These are phyloP conservation scores for Leccinum fibrillosum DNA, from an alignment of 768 basidiomycete species.

Conservation along the genomic window DNA sequence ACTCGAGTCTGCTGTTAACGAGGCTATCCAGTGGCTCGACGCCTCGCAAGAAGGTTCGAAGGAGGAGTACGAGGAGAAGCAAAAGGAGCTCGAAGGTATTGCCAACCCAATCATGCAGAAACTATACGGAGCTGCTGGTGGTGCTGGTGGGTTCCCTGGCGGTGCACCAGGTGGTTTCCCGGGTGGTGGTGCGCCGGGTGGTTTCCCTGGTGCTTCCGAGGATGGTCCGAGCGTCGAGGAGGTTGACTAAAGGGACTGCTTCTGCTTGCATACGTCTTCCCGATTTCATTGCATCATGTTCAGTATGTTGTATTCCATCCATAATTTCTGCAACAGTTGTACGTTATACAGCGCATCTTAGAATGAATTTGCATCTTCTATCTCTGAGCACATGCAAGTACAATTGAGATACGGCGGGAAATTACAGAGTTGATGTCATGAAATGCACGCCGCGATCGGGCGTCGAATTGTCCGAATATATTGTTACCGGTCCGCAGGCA, in stretches of 20 bases:
- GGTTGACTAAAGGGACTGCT: constrained; percentile 58
- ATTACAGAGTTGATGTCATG: not conserved
- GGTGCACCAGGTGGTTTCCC: constrained; percentile 52
- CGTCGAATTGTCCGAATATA: not conserved
- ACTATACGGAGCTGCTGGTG: constrained; percentile 61
- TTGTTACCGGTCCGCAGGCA: not conserved
- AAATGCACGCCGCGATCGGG: not conserved
- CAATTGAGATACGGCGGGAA: too few relatives aligned
- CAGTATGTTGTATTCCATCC: constrained; percentile 29
- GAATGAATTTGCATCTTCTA: constrained; percentile 17
- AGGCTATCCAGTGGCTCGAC: constrained; percentile 85
- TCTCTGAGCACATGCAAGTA: not conserved
- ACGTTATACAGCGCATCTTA: constrained; percentile 31
- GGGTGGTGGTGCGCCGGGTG: constrained; percentile 68
- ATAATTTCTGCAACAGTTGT: constrained; percentile 29
- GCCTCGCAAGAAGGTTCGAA: constrained; percentile 84
- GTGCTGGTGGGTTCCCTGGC: constrained; percentile 50
- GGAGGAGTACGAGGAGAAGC: constrained; percentile 90
- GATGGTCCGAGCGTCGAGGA: constrained; percentile 92
- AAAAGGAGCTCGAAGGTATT: constrained; percentile 87
- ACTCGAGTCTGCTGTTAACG: constrained; percentile 77
- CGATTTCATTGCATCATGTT: constrained; percentile 28
- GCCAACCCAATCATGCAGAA: constrained; percentile 75
- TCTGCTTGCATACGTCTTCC: constrained; percentile 20
- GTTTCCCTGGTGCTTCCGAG: constrained; percentile 65